Conservation (phyloP, 495 filamentous ascomycete species). For the Penicillium bialowiezense region DNA sequence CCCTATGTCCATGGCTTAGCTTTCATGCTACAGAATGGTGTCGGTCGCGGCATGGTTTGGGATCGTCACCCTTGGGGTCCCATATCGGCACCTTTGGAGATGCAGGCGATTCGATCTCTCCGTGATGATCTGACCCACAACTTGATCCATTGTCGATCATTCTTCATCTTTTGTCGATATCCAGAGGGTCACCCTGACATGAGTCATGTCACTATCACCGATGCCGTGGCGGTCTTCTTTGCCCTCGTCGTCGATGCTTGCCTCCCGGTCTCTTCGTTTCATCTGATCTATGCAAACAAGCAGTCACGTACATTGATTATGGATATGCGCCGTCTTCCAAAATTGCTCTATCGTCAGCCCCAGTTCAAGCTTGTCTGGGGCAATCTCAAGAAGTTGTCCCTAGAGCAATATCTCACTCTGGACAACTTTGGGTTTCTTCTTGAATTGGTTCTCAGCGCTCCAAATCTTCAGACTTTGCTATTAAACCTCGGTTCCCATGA, state of each 20-base stretch:
- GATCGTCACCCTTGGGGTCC: conserved; percentile 27
- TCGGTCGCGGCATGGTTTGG: conserved; percentile 24
- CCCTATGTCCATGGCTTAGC: conserved; percentile 20
- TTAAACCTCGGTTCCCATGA: conserved; percentile 25
- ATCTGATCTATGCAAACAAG: conserved; percentile 26
- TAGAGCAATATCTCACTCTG: conserved; percentile 28
- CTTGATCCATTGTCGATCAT: conserved; percentile 24
- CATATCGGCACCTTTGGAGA: conserved; percentile 18
- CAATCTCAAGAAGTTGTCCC: conserved; percentile 23
- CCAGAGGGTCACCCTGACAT: conserved; percentile 29
- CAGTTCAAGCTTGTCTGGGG: conserved; percentile 22
- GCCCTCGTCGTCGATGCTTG: conserved; percentile 20
- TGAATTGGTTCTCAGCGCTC: conserved; percentile 23
- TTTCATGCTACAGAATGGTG: conserved; percentile 24
- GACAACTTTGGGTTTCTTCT: conserved; percentile 29
- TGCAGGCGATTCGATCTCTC: conserved; percentile 16
- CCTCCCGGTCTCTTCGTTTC: conserved; percentile 22
- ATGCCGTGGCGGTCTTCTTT: conserved; percentile 26
- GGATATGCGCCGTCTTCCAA: conserved; percentile 31
- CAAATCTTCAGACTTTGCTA: conserved; percentile 20
- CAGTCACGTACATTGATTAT: conserved; percentile 27
- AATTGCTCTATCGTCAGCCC: conserved; percentile 26
- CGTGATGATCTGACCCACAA: conserved; percentile 20
- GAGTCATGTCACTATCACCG: conserved; percentile 23
- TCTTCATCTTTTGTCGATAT: conserved; percentile 31